Conservation (phyloP, 495 filamentous ascomycete species). For the Penicillium angulare region DNA sequence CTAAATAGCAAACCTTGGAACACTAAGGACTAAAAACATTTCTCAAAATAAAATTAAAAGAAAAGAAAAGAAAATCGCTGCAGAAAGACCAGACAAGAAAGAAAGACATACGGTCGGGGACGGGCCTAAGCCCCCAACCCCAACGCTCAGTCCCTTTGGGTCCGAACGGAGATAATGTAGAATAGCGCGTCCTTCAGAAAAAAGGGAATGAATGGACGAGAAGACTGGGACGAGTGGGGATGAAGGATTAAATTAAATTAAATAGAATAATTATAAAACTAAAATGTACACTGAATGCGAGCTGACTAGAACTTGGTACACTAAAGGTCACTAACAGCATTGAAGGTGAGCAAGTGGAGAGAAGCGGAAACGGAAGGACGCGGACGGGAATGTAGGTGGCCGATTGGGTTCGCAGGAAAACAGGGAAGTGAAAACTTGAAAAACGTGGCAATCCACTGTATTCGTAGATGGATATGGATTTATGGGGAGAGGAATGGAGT, state of each 20-base stretch:
- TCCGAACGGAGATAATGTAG: too few relatives aligned
- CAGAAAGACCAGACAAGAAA: too few relatives aligned
- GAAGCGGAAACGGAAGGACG: constrained; percentile 37
- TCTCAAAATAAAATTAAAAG: constrained; percentile 4
- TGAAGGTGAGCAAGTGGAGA: constrained; percentile 14
- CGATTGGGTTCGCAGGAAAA: constrained; percentile 26
- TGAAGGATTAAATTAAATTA: neutral
- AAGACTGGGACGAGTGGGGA: constrained; percentile 21
- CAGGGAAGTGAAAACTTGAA: constrained; percentile 10
- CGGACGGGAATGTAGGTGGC: constrained; percentile 43
- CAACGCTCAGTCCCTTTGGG: constrained; percentile 27
- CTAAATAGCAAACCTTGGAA: too few relatives aligned
- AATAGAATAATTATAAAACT: neutral
- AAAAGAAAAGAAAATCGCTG: constrained; percentile 14
- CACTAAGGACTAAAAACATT: too few relatives aligned
- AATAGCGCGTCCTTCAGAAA: constrained; percentile 24
- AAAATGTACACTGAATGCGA: neutral
- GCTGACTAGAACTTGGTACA: constrained; percentile 17
- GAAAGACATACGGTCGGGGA: constrained; percentile 15
- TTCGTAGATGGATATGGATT: neutral
- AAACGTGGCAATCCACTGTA: constrained; percentile 36
- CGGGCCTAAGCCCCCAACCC: constrained; percentile 17
- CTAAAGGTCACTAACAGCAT: constrained; percentile 11
- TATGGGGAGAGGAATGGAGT: too few relatives aligned
- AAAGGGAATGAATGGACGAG: constrained; percentile 30